Evolutionary conservation across 371 early-diverging fungal genomes (phyloP), one percentile per base, ranked within the genome.

Genomic region (Lichtheimia ornata): DNA sequence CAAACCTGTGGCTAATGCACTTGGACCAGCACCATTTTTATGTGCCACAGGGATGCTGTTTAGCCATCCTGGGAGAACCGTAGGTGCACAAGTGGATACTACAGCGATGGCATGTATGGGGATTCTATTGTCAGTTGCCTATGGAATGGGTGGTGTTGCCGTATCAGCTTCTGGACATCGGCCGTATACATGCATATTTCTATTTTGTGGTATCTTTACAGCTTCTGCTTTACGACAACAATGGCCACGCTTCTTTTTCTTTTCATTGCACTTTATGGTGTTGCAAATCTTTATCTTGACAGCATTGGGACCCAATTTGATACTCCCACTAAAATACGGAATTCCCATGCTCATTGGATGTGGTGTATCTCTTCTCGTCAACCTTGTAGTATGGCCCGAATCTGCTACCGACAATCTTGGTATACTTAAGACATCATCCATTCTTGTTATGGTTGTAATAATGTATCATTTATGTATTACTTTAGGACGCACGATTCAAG

Each of bases 21-120:
- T 86, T 12, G 86, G 83, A 0, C 67, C 70, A 9, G 69, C 73
- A 11, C 72, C 83, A 0, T 81, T 71, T 56, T 55, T 86, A 22
- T 65, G 73, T 9, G 71, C 72, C 12, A 73, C 79, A 4, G 77
- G 69, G 3, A 67, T 71, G 18, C 52, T 75, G 40, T 78, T 79
- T 45, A 68, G 69, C 53, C 77, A 83, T 56, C 77, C 83, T 2
- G 69, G 78, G 0, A 70, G 82, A 40, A 82, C 73, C 1, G 66
- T 82, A 60, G 82, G 82, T 0, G 70, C 82, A 1, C 73, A 75
- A 40, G 55, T 78, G 1, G 82, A 82, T 40, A 69, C 73, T 5
- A 77, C 79, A 3, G 25, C 72, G 1, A 76, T 74, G 35, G 66
- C 75, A 25, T 43, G 71, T 25, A 41, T 74, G 3, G 79, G 82